These are phyloP conservation scores for Aureobasidium sp. DNA, from an alignment of 2,329 filamentous ascomycete species.

Conservation along the genomic window DNA sequence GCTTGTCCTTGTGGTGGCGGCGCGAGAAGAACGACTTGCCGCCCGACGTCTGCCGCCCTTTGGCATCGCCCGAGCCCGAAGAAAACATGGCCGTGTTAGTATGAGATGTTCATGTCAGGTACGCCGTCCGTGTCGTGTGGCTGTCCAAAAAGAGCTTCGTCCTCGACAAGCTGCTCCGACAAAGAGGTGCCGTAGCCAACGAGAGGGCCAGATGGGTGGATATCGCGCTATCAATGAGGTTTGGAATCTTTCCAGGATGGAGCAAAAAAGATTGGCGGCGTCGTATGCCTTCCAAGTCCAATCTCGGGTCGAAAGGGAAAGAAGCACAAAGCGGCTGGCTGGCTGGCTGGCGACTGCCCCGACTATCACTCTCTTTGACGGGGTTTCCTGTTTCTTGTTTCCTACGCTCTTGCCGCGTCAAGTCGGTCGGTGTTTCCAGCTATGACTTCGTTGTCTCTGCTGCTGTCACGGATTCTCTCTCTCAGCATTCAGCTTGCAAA, in stretches of 20 bases:
- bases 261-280: constrained; percentile 8
- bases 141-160: constrained; percentile 1
- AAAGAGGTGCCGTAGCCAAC: not conserved
- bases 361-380: not conserved
- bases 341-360: constrained; percentile 2
- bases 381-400: not conserved
- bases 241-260: not conserved
- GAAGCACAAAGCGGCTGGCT: constrained; percentile 9
- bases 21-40: constrained; percentile 82
- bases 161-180: not conserved
- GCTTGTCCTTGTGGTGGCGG: constrained; percentile 59
- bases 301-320: constrained; percentile 9
- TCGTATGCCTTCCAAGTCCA: constrained; percentile 7
- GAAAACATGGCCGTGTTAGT: constrained; percentile 25
- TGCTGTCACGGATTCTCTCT: not conserved
- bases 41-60: constrained; percentile 73
- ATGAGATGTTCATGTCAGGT: constrained; percentile 9
- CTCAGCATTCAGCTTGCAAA: not conserved
- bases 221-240: not conserved
- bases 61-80: constrained; percentile 52
- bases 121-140: not conserved
- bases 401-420: not conserved
- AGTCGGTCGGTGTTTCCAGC: not conserved
- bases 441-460: not conserved
- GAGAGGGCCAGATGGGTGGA: not conserved